Evolutionary conservation across 1,139 yeast species (phyloP), one percentile per base, ranked within the genome.

Genomic region (Suhomyces atakaporum): DNA sequence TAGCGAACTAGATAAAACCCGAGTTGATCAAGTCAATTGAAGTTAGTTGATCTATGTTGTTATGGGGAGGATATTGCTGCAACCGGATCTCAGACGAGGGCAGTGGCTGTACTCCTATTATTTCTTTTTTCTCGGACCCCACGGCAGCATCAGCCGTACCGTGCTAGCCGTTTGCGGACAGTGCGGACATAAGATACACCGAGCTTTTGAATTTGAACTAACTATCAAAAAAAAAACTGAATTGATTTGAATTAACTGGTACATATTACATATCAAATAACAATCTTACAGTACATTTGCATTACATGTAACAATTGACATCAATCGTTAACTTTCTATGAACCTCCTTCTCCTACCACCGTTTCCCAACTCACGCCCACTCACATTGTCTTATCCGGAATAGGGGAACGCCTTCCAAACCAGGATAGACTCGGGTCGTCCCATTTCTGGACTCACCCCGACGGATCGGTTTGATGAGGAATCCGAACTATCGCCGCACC

Each of bases 331-430:
- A n/a, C n/a, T n/a, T n/a, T n/a, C n/a, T n/a, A n/a, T n/a, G n/a
- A n/a, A n/a, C 20, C 20, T 18, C 20, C 8, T 18, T 18, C 20
- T 18, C 5, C 20, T 18, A 8, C 7, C 8, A 8, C 20, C 20
- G 8, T 18, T 18, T 6, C 20, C 20, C n/a, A n/a, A n/a, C n/a
- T n/a, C n/a, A n/a, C n/a, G n/a, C n/a, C n/a, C n/a, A n/a, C n/a
- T n/a, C n/a, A n/a, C n/a, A 14, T 38, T 16, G 27, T 32, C 31
- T 32, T 49, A 49, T 15, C 44, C 26, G 53, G 55, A 51, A 50
- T 50, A 49, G 55, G 53, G 51, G 54, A 38, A 32, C 28, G 13
- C 33, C 36, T 30, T 27, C 14, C 8, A 11, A 25, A 31, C 11
- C 31, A 26, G 28, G 33, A 28, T 16, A 33, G 31, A 13, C 18